Evolutionary conservation across 2,329 filamentous ascomycete genomes (phyloP).

Genomic region (Arthrobotrys sphaeroides): DNA sequence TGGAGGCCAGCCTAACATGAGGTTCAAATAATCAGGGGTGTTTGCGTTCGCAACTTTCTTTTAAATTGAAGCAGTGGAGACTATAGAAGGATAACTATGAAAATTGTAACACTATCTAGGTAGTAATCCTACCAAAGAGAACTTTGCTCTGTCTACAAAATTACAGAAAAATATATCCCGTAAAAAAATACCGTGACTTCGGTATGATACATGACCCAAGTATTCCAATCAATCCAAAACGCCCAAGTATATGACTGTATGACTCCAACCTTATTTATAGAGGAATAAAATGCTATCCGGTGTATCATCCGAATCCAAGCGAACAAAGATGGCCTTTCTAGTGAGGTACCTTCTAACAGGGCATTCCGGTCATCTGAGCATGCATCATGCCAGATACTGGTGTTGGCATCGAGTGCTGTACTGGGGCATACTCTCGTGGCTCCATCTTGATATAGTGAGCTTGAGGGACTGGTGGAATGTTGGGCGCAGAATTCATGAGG

Average conservation of each 20-base stretch:
- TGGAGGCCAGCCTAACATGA: too few species aligned
- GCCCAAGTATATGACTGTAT: slow-evolving; percentile 11
- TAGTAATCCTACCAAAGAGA: too few species aligned
- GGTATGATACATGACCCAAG: slow-evolving; percentile 20
- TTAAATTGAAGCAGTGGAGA: too few species aligned
- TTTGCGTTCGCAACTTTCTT: too few species aligned
- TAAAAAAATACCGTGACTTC: background rate
- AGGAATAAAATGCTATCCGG: too few species aligned
- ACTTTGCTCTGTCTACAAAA: background rate
- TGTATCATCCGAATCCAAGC: too few species aligned
- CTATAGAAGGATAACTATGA: too few species aligned
- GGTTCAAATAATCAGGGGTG: too few species aligned
- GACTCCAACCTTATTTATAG: too few species aligned
- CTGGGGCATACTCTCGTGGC: slow-evolving; percentile 14
- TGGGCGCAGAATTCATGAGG: slow-evolving; percentile 25
- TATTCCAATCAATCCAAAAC: slow-evolving; percentile 12
- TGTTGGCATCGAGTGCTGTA: slow-evolving; percentile 7
- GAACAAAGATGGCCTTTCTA: background rate
- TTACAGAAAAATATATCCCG: background rate
- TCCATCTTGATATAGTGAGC: slow-evolving; percentile 32
- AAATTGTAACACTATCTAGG: too few species aligned
- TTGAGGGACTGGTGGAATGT: slow-evolving; percentile 10
- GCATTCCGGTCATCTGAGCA: slow-evolving; percentile 28
- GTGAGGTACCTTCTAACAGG: background rate
- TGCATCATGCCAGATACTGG: slow-evolving; percentile 2